phyloP scores from a whole-genome alignment of 169 alveolate species.

The Nephromyces sp. region DNA sequence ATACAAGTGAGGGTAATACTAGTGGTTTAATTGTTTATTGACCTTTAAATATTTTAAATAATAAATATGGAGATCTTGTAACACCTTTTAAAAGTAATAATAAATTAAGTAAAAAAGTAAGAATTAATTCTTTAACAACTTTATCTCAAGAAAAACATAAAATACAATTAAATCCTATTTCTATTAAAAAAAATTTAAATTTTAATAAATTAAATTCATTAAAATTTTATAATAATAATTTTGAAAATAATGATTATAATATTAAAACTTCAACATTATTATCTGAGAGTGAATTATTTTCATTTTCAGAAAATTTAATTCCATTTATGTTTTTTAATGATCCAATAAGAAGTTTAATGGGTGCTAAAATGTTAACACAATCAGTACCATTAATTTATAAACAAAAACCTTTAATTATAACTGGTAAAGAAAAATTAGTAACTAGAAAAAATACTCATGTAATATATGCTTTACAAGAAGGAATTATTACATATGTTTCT shows the following conservation, averaged over 20 bases:
- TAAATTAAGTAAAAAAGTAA: conserved; percentile 15
- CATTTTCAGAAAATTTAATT: conserved; percentile 34
- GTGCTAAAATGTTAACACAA: conserved; percentile 44
- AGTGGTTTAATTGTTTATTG: conserved; percentile 28
- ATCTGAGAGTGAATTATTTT: conserved; percentile 15
- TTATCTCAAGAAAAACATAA: conserved; percentile 21
- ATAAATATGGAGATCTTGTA: conserved; percentile 19
- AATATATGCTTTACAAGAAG: conserved; percentile 10
- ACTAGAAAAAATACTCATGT: conserved; percentile 6
- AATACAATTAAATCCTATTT: conserved; percentile 7
- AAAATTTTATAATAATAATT: conserved; percentile 21
- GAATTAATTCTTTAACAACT: conserved; percentile 13
- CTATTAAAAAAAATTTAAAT: conserved; percentile 17
- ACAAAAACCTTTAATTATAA: conserved; percentile 9
- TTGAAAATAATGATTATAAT: conserved; percentile 11
- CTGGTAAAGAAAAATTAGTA: conserved; percentile 32
- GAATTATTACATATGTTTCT: conserved; percentile 16
- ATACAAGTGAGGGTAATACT: conserved; percentile 24
- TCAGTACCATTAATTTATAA: conserved; percentile 25
- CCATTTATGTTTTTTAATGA: conserved; percentile 42
- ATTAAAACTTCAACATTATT: background rate
- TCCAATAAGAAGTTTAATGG: conserved; percentile 43
- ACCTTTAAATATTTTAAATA: background rate
- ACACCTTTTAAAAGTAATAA: conserved; percentile 18
- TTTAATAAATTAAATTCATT: conserved; percentile 4